Base-by-base conservation (phyloP, 257 asterid species). In the Gentiana macrophylla region DNA sequence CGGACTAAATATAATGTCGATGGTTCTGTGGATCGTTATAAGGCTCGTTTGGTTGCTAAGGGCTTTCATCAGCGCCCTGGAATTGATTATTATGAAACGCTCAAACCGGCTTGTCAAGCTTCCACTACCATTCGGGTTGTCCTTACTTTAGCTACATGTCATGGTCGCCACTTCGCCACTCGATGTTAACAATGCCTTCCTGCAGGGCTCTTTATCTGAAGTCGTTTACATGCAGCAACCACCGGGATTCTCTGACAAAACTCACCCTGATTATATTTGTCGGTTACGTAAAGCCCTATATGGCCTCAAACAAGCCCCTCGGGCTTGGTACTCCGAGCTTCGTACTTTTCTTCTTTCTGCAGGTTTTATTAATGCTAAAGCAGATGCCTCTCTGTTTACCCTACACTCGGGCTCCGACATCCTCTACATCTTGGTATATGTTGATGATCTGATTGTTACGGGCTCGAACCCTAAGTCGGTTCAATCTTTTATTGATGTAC, bases 281-380 rank as follows among this genome's bases (percentile, higher is more conserved):
- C 5, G 4, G 3, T 32, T 53, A 6, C 24, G 10, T 8, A 62
- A 53, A 60, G 45, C 67, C 5, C 6, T 62, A 3, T 44, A 62
- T 12, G 48, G 53, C 4, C 44, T 62, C 6, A 62, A 53, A 1
- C 67, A 62, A 49, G 60, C 67, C 0, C 67, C 53, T 2, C 5
- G 53, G 7, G 60, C 67, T 11, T 62, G 47, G 53, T 53, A 50
- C n/a, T 6, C 1, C 5, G 60, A 62, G 37, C 4, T 53, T 2
- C 32, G 6, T 3, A 13, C 6, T 1, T 52, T 24, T 33, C 43
- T 62, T 1, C 8, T 44, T 3, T 3, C 43, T 11, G 6, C 7
- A 32, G 53, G 60, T 1, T 62, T 62, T 10, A 11, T 0, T 3
- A 52, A 45, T 6, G 32, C 59, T 33, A 9, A 3, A 2, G 48